Evolutionary conservation across 176 grass and related monocot species (phyloP).

Genomic region (Pharus latifolius): DNA sequence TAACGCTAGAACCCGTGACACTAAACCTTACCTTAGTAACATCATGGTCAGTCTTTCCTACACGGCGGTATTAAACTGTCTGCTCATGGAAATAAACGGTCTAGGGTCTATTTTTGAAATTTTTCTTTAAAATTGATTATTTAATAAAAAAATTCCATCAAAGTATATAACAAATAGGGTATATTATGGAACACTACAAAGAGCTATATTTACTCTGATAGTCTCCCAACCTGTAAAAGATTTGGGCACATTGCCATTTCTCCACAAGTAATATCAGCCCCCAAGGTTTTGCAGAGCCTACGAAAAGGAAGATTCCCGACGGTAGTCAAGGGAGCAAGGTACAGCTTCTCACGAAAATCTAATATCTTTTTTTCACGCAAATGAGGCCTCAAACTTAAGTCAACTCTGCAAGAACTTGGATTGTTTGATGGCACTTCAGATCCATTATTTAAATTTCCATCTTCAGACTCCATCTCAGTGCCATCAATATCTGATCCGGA

Average conservation of each 20-base stretch:
- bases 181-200: neutral
- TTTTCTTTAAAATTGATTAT: no score
- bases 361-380: constrained; percentile 82
- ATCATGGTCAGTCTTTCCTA: no score
- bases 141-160: neutral
- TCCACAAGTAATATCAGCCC: constrained; percentile 94
- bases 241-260: constrained; percentile 99
- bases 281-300: constrained; percentile 79
- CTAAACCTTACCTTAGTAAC: no score
- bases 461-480: constrained; percentile 20
- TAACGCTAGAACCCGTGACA: no score
- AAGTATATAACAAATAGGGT: neutral
- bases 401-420: constrained; percentile 37
- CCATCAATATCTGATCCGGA: constrained; percentile 31
- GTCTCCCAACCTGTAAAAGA: constrained; percentile 70
- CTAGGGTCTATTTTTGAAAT: no score
- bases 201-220: neutral
- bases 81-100: no score
- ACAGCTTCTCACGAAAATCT: constrained; percentile 82
- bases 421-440: constrained; percentile 26
- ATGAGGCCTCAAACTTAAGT: constrained; percentile 37
- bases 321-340: constrained; percentile 83
- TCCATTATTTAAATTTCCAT: constrained; percentile 36
- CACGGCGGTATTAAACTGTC: no score
- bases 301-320: constrained; percentile 95